A percentile compares a stretch with the other conserved stretches of the same genome.
These are phyloP conservation scores for Vickermania ingenoplastis DNA, from an alignment of 208 protist genomes.

Conservation along the genomic window DNA sequence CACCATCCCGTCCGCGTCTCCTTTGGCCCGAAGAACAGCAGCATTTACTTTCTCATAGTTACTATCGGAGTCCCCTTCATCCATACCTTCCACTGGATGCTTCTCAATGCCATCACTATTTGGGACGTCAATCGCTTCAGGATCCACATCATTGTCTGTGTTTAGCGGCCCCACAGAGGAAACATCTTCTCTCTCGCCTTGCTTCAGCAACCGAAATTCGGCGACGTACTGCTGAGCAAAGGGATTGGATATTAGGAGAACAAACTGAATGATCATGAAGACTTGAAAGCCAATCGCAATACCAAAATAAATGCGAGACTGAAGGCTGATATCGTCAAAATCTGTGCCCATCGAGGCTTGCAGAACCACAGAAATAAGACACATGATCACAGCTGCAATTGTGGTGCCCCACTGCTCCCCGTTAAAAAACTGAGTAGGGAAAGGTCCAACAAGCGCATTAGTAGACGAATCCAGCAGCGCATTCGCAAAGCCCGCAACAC, in stretches of 20 bases:
- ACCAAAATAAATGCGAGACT: slow-evolving; percentile 27
- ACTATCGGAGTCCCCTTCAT: not conserved
- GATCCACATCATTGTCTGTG: not conserved
- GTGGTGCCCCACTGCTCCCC: slow-evolving; percentile 24
- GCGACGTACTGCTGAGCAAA: slow-evolving; percentile 26
- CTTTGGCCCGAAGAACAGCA: not conserved
- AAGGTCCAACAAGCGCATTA: slow-evolving; percentile 38
- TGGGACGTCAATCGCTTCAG: not conserved
- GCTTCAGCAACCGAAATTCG: slow-evolving; percentile 14
- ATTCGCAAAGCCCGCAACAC: slow-evolving; percentile 19
- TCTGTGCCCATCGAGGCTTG: slow-evolving; percentile 20
- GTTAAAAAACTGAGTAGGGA: slow-evolving; percentile 33
- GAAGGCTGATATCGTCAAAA: slow-evolving; percentile 7
- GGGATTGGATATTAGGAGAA: slow-evolving; percentile 13
- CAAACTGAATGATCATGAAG: slow-evolving; percentile 10
- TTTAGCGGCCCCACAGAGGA: not conserved
- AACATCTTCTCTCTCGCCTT: not conserved
- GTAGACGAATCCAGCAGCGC: slow-evolving; percentile 37
- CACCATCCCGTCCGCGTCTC: slow-evolving; percentile 5
- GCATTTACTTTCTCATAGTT: not conserved
- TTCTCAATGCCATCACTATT: not conserved
- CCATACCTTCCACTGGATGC: not conserved
- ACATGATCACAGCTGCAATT: slow-evolving; percentile 17
- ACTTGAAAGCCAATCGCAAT: slow-evolving; percentile 19
- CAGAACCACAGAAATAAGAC: slow-evolving; percentile 19